Evolutionary conservation across 495 filamentous ascomycete genomes (phyloP).

Genomic region (Pyrenopolyporus hunteri): DNA sequence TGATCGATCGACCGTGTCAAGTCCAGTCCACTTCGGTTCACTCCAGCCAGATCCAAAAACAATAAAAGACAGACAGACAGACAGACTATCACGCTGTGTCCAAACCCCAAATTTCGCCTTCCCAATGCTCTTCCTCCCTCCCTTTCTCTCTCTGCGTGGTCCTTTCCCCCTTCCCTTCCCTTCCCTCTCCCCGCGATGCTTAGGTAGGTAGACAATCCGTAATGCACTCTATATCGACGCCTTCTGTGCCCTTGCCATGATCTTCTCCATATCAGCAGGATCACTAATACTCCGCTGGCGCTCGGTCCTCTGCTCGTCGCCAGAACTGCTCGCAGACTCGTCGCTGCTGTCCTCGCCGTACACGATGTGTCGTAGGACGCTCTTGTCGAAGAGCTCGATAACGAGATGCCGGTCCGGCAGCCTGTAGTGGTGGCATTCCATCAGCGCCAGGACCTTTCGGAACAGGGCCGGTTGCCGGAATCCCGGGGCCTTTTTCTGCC

Average conservation of each 20-base stretch:
- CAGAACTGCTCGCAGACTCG: slow-evolving; percentile 45
- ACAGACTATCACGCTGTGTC: not conserved
- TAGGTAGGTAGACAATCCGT: too few species aligned
- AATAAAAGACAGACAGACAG: too few species aligned
- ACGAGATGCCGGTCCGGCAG: slow-evolving; percentile 84
- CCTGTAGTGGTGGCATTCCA: slow-evolving; percentile 92
- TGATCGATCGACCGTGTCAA: not conserved
- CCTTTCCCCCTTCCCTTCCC: too few species aligned
- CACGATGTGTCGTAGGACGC: slow-evolving; percentile 81
- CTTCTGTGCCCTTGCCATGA: slow-evolving; percentile 17
- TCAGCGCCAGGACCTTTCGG: slow-evolving; percentile 77
- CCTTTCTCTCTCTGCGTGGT: too few species aligned
- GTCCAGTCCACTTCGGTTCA: not conserved
- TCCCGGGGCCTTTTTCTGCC: slow-evolving; percentile 60
- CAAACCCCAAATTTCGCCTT: not conserved
- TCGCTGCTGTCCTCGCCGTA: slow-evolving; percentile 57
- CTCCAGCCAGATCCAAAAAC: not conserved
- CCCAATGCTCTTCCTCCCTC: too few species aligned
- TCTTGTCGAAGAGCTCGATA: slow-evolving; percentile 91
- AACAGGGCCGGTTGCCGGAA: slow-evolving; percentile 82
- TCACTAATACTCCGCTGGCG: slow-evolving; percentile 59
- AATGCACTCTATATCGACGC: slow-evolving; percentile 37
- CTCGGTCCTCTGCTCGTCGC: slow-evolving; percentile 56
- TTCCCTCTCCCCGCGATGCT: too few species aligned
- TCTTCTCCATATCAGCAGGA: slow-evolving; percentile 46